These are phyloP conservation scores for Coemansia sp. DNA, from an alignment of 192 early-diverging fungal genomes.

Conservation along the genomic window DNA sequence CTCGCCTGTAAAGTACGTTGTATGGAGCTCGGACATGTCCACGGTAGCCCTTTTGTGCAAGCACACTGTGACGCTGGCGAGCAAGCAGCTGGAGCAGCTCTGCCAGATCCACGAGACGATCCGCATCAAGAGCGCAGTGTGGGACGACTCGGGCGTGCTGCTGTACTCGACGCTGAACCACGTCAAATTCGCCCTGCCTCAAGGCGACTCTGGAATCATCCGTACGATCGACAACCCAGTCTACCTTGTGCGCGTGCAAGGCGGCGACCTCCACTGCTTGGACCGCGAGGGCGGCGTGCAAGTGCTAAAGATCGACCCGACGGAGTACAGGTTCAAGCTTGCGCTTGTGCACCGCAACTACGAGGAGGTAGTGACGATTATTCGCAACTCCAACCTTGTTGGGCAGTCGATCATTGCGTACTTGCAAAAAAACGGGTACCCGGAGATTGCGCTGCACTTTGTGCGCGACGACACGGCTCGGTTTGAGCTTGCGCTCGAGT, in stretches of 20 bases:
- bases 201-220: constrained; percentile 97
- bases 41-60: constrained; percentile 94
- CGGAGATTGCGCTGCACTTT: constrained; percentile 99
- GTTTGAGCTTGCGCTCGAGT: constrained; percentile 96
- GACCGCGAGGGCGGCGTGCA: constrained; percentile 92
- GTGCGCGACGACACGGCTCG: constrained; percentile 96
- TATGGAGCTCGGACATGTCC: constrained; percentile 90
- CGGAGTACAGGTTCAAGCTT: constrained; percentile 99
- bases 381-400: constrained; percentile 93
- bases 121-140: constrained; percentile 96
- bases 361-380: constrained; percentile 95
- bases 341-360: constrained; percentile 91
- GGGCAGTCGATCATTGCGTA: constrained; percentile 99
- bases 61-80: constrained; percentile 92
- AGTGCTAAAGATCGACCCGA: constrained; percentile 90
- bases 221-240: constrained; percentile 96
- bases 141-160: constrained; percentile 92
- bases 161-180: constrained; percentile 98
- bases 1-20: constrained; percentile 89
- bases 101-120: constrained; percentile 96
- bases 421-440: constrained; percentile 99
- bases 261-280: constrained; percentile 83
- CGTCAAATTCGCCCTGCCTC: constrained; percentile 94
- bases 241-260: constrained; percentile 86
- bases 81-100: constrained; percentile 86